Base-by-base conservation (phyloP, 805 yeast genomes). In the Candida anglica region DNA sequence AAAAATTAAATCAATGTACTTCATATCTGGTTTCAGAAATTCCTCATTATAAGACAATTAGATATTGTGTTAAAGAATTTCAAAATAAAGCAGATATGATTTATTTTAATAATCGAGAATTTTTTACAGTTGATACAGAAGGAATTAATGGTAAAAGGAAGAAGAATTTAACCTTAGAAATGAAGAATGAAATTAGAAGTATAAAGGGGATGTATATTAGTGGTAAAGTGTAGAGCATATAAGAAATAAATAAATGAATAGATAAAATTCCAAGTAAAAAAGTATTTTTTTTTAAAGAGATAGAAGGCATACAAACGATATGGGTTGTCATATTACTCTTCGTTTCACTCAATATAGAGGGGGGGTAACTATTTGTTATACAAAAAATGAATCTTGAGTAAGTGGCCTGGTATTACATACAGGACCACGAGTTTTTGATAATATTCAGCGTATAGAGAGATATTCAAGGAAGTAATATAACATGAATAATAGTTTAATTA, bases 121-220 rank as follows among this genome's bases (percentile, higher is more conserved):
- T 65, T 5, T 63, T 64, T 31, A 37, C 42, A 3, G 44, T 39
- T 15, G 37, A 37, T 22, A 18, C 31, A 17, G 31, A 37, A 5
- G 47, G 46, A 7, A 38, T 27, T 7, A 27, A 30, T 16, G 40
- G 24, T 26, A 40, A 6, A 16, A 32, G 25, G 43, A 56, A 46
- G 46, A 50, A 43, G 34, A 60, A 60, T 36, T 41, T 64, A 41
- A 58, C 59, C 1, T 43, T 50, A 11, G 70, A 63, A 22, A 54
- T 56, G 18, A 60, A 53, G 40, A 58, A 53, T 34, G 66, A 59
- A 32, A 59, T 66, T n/a, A 48, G 72, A 33, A 48, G 60, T 30
- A 60, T 66, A 26, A 66, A 66, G 47, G 72, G 72, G n/a, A 41
- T 61, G 44, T 66, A 44, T 37, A 66, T 66, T 67, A 65, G 69